Evolutionary conservation across 768 basidiomycete genomes (phyloP).

Genomic region (Lenzites betulinus): DNA sequence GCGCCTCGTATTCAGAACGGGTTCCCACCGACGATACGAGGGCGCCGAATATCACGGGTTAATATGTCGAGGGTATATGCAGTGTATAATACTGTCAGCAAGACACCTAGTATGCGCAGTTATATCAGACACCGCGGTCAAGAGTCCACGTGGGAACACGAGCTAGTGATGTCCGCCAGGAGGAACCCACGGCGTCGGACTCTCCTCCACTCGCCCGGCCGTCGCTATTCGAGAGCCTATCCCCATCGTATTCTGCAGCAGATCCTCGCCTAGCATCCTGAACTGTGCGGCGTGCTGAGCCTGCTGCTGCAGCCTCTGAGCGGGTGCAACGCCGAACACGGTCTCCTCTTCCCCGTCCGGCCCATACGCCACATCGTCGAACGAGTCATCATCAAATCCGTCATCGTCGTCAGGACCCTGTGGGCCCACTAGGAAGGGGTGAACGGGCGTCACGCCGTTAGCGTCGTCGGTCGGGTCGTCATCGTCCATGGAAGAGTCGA

Average conservation of each 20-base stretch:
- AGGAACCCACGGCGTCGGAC: constrained; percentile 54
- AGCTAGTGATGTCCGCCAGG: not conserved
- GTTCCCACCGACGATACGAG: too few relatives aligned
- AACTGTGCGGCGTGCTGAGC: constrained; percentile 36
- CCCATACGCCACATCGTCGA: constrained; percentile 42
- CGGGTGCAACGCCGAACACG: constrained; percentile 68
- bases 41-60: too few relatives aligned
- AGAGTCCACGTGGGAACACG: not conserved
- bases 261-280: constrained; percentile 61
- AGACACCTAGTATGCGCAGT: not conserved
- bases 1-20: not conserved
- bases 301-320: constrained; percentile 25
- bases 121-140: too few relatives aligned
- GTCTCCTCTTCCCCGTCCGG: constrained; percentile 56
- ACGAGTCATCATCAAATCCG: constrained; percentile 47
- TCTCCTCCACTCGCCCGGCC: constrained; percentile 58
- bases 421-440: constrained; percentile 57
- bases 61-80: too few relatives aligned
- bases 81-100: too few relatives aligned
- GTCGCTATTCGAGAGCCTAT: constrained; percentile 55
- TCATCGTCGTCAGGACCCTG: constrained; percentile 49
- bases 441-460: constrained; percentile 44
- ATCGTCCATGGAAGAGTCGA: constrained; percentile 57
- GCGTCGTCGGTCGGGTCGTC: constrained; percentile 38
- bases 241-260: constrained; percentile 64